A percentile compares a stretch with the other conserved stretches of the same genome.
Conservation (phyloP, 2,329 filamentous ascomycete genomes). For the Sporothrix dimorphospora region DNA sequence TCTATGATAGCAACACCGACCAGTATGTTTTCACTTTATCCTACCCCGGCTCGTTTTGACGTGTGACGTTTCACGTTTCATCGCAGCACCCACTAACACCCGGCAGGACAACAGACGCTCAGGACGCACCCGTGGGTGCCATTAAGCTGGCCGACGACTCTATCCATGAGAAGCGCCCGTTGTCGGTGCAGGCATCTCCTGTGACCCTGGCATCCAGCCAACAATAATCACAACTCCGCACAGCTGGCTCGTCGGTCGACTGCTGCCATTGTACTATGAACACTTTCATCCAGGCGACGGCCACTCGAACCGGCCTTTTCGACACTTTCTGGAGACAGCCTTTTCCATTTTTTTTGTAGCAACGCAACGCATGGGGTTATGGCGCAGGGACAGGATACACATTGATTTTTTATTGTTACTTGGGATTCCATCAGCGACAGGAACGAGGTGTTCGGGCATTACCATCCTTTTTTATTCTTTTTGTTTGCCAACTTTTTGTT, state of each 20-base stretch:
- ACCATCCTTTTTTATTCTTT: constrained; percentile 9
- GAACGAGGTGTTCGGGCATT: constrained; percentile 25
- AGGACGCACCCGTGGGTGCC: constrained; percentile 34
- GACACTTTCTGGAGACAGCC: background rate
- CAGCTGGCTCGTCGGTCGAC: background rate
- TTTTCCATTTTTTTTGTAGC: constrained; percentile 7
- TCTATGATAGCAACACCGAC: constrained; percentile 33
- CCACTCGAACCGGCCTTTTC: background rate
- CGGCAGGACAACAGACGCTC: constrained; percentile 17
- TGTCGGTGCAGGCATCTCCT: constrained; percentile 31
- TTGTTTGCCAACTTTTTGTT: constrained; percentile 8
- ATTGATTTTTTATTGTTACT: constrained; percentile 14
- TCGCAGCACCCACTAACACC: constrained; percentile 6
- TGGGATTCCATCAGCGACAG: constrained; percentile 19
- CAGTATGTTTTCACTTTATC: constrained; percentile 34
- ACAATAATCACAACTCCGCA: constrained; percentile 3
- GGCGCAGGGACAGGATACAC: constrained; percentile 17
- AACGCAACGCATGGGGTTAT: constrained; percentile 28
- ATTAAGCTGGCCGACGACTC: constrained; percentile 32
- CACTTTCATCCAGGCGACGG: background rate
- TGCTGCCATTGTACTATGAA: constrained; percentile 4
- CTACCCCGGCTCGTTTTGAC: background rate
- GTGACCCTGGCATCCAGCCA: background rate
- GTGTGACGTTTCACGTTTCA: constrained; percentile 13
- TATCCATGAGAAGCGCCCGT: constrained; percentile 23